phyloP scores from a whole-genome alignment of 768 basidiomycete species.

The Tulasnella sp. region DNA sequence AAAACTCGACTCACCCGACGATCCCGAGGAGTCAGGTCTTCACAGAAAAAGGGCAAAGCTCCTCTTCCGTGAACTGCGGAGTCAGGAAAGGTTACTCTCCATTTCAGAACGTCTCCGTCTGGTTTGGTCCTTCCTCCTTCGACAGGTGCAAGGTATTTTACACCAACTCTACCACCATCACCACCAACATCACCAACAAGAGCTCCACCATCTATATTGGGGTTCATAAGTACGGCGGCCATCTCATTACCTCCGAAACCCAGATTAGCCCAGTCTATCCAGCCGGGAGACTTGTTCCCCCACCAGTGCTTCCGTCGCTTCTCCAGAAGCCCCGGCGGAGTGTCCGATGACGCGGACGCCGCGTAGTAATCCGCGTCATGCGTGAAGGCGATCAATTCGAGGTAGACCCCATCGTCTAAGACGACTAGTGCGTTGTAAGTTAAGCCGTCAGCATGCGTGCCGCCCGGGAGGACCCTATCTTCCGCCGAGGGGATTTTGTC shows the following conservation, averaged over 20 bases:
- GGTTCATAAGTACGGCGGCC: conserved; percentile 53
- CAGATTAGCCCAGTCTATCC: conserved; percentile 65
- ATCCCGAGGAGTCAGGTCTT: conserved; percentile 60
- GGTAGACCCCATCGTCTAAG: conserved; percentile 56
- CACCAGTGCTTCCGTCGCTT: conserved; percentile 51
- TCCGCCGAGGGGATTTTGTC: background rate
- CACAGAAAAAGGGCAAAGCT: conserved; percentile 66
- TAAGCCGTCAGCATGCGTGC: conserved; percentile 59
- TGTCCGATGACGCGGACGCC: background rate
- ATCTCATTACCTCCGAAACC: conserved; percentile 45
- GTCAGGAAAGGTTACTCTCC: conserved; percentile 52
- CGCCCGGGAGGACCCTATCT: conserved; percentile 62
- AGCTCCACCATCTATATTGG: background rate
- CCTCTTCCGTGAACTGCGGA: conserved; percentile 33
- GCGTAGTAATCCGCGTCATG: conserved; percentile 47
- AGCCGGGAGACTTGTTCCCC: conserved; percentile 55
- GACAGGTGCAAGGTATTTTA: conserved; percentile 37
- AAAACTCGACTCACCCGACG: conserved; percentile 49
- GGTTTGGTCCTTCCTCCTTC: conserved; percentile 54
- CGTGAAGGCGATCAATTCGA: conserved; percentile 68
- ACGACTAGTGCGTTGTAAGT: conserved; percentile 66
- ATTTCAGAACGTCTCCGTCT: conserved; percentile 56
- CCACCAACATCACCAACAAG: background rate
- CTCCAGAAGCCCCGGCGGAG: conserved; percentile 44
- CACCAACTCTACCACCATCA: conserved; percentile 42